phyloP scores from a whole-genome alignment of 345 rosid species.

The Abelmoschus esculentus region DNA sequence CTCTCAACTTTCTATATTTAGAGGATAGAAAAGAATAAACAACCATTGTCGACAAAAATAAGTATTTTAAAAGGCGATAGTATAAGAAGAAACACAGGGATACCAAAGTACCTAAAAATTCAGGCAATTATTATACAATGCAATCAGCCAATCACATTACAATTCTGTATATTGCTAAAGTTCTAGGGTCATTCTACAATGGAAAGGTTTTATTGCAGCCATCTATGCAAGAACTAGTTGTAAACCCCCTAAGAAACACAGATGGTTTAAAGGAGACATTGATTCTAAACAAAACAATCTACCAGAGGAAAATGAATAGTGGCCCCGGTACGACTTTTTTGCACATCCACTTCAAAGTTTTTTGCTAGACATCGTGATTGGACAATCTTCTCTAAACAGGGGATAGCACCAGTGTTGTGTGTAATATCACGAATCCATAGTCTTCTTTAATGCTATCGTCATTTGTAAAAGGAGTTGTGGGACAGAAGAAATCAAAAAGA shows the following conservation, averaged over 20 bases:
- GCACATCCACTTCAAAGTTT: neutral
- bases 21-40: neutral
- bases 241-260: neutral
- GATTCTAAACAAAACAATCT: neutral
- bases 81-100: neutral
- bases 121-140: neutral
- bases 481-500: neutral
- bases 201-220: neutral
- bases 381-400: neutral
- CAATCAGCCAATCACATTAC: neutral
- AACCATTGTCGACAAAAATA: neutral
- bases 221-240: neutral
- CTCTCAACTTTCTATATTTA: constrained; percentile 58
- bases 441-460: neutral
- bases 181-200: neutral
- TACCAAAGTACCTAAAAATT: neutral
- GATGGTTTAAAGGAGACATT: neutral
- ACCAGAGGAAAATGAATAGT: neutral
- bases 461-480: neutral
- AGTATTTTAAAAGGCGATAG: neutral
- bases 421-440: neutral
- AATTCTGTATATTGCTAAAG: neutral
- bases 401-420: neutral
- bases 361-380: neutral
- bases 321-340: neutral